These are phyloP conservation scores for Davidsoniella eucalypti DNA, from an alignment of 2,329 filamentous ascomycete genomes.

Conservation along the genomic window DNA sequence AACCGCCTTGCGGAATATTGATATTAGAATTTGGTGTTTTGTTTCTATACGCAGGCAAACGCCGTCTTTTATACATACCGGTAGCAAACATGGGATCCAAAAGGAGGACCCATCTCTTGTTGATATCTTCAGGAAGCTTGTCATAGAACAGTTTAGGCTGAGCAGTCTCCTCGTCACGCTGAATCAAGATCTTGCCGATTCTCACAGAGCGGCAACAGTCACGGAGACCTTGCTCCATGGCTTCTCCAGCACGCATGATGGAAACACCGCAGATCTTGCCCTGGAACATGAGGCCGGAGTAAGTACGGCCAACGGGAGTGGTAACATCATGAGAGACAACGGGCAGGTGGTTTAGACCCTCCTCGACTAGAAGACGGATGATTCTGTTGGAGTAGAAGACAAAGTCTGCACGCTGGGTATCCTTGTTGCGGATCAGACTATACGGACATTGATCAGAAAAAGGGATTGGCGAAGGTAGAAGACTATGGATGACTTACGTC, in stretches of 20 bases:
- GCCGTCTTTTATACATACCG: constrained; percentile 34
- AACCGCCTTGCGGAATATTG: constrained; percentile 47
- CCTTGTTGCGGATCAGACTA: constrained; percentile 89
- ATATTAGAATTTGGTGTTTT: not conserved
- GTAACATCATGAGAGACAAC: constrained; percentile 78
- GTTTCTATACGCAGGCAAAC: not conserved
- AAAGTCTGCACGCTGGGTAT: constrained; percentile 84
- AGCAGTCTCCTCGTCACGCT: constrained; percentile 87
- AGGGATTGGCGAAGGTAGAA: not conserved
- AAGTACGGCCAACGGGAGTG: constrained; percentile 75
- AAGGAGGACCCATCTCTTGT: constrained; percentile 79
- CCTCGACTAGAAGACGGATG: constrained; percentile 88
- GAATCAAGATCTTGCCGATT: constrained; percentile 96
- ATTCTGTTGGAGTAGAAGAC: constrained; percentile 99
- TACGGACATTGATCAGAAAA: not conserved
- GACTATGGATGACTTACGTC: constrained; percentile 50
- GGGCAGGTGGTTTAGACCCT: constrained; percentile 90
- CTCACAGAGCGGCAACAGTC: constrained; percentile 96
- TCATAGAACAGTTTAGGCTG: constrained; percentile 93
- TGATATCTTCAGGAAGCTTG: constrained; percentile 88
- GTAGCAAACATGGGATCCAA: constrained; percentile 99
- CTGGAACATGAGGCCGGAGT: constrained; percentile 85
- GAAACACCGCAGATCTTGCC: constrained; percentile 97
- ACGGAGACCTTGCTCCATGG: constrained; percentile 92
- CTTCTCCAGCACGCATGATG: constrained; percentile 95